Evolutionary conservation across 352 stramenopile genomes (phyloP), one percentile per base, ranked within the genome.

Genomic region (Phytophthora palmivora): DNA sequence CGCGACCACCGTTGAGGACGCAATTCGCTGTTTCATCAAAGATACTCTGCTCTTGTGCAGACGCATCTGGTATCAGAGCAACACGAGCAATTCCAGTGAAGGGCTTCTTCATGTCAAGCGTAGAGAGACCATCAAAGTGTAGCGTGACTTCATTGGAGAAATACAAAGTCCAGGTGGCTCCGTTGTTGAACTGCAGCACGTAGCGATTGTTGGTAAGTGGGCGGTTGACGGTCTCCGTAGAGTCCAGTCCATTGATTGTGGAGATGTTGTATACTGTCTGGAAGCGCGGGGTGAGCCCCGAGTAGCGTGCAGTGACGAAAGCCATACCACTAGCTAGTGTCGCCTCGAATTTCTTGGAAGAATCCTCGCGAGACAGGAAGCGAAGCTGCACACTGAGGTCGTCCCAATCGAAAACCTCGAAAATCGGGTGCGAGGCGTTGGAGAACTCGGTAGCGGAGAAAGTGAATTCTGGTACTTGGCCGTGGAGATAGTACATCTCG

Each of bases 251-350:
- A 34, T 91, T 91, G 63, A 91, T 76, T 10, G 58, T 62, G 21
- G 65, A 50, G n/a, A 91, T 82, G 14, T 70, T 71, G 50, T 81
- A 71, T 8, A 72, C 42, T 4, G 73, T 73, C 49, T 56, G 49
- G 42, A 92, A 76, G 22, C 53, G 58, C 15, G 81, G 84, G 19
- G 71, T 82, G 4, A 91, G 58, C 11, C 38, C 53, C 15, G 60
- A 46, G 63, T 87, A 91, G 51, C 63, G 82, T 46, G 71, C 74
- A 2, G 79, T 83, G n/a, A 79, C 59, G 34, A 79, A 89, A 3
- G 79, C 83, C 83, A 92, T 92, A 41, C 80, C 83, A 43, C 74
- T 87, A 14, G 82, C 75, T 15, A 92, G 63, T 3, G 63, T 78
- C 15, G 72, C 60, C 48, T 86, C 71, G 24, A 86, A 68, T 36